phyloP scores from a whole-genome alignment of 208 protist genomes.

The Phytomonas serpens region DNA sequence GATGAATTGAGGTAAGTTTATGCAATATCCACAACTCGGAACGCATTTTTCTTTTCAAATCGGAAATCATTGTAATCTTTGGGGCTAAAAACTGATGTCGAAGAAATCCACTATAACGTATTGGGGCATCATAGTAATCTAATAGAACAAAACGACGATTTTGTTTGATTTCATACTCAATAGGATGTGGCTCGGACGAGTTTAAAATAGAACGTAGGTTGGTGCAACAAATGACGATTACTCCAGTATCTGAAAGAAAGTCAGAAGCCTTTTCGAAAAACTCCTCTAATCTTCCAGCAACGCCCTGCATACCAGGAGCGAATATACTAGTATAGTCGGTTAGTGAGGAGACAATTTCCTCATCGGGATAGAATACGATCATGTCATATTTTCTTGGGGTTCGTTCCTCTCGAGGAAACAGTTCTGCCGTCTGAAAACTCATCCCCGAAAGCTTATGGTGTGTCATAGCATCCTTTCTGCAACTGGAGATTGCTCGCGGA shows the following conservation, averaged over 20 bases:
- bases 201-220: conserved; percentile 69
- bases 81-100: conserved; percentile 20
- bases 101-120: conserved; percentile 31
- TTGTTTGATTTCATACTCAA: conserved; percentile 87
- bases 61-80: conserved; percentile 4
- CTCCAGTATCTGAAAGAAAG: conserved; percentile 60
- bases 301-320: conserved; percentile 45
- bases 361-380: conserved; percentile 72
- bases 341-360: conserved; percentile 39
- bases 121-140: conserved; percentile 83
- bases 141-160: conserved; percentile 83
- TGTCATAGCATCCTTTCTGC: conserved; percentile 33
- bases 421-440: conserved; percentile 69
- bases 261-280: conserved; percentile 73
- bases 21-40: conserved; percentile 84
- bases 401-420: conserved; percentile 28
- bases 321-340: conserved; percentile 24
- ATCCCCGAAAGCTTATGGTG: conserved; percentile 34
- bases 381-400: conserved; percentile 49
- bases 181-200: conserved; percentile 54
- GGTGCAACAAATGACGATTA: conserved; percentile 73
- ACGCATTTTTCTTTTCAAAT: conserved; percentile 38
- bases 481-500: conserved; percentile 42
- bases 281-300: conserved; percentile 55
- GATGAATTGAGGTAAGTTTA: conserved; percentile 53